phyloP scores from a whole-genome alignment of 441 rosid genomes.

The Capsella rubella region DNA sequence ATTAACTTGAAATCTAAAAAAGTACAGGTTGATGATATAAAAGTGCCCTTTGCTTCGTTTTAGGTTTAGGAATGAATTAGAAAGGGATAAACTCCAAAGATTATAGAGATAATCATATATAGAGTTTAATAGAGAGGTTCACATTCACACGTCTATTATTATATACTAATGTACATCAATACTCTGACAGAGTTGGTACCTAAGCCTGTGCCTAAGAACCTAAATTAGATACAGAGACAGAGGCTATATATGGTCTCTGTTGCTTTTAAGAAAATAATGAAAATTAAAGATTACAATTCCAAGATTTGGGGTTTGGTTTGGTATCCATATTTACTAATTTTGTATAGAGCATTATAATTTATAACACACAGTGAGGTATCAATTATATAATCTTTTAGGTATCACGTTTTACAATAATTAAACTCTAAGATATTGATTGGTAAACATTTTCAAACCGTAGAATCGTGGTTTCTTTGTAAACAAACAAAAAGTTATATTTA shows the following conservation, averaged over 20 bases:
- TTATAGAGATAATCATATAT: neutral
- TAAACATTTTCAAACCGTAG: constrained; percentile 4
- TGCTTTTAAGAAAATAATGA: neutral
- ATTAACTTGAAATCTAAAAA: neutral
- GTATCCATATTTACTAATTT: neutral
- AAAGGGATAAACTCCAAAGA: constrained; percentile 18
- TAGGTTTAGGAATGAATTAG: constrained; percentile 21
- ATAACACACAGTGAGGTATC: too few relatives aligned
- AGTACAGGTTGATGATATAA: constrained; percentile 8
- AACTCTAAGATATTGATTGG: neutral
- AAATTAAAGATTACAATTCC: neutral
- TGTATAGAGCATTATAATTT: neutral
- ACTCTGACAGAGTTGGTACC: constrained; percentile 7
- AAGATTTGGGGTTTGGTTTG: neutral
- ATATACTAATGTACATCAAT: constrained; percentile 22
- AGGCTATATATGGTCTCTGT: neutral
- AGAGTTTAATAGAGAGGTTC: constrained; percentile 29
- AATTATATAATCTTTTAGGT: neutral
- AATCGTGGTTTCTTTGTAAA: neutral
- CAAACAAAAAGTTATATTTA: neutral
- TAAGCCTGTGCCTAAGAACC: constrained; percentile 28
- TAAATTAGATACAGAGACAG: neutral
- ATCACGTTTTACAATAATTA: neutral
- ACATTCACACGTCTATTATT: constrained; percentile 9
- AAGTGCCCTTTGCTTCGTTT: constrained; percentile 8